Evolutionary conservation across 352 stramenopile genomes (phyloP).

Genomic region (Pythium sukuiense): DNA sequence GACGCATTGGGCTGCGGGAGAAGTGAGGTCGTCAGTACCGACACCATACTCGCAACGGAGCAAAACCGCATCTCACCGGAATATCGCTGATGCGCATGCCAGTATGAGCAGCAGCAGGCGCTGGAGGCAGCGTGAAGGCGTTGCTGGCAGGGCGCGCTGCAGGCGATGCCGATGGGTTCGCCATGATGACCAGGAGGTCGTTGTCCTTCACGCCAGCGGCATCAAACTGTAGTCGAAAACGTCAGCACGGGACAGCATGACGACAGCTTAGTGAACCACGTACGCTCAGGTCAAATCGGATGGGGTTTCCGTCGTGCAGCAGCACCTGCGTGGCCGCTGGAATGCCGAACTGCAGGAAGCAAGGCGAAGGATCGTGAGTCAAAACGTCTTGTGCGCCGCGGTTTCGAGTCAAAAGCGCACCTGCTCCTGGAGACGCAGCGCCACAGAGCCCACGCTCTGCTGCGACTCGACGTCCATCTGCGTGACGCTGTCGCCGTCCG

Average conservation of each 20-base stretch:
- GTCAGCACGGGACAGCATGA: not conserved
- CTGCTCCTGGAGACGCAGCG: conserved; percentile 51
- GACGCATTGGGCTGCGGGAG: conserved; percentile 49
- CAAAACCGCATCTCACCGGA: conserved; percentile 38
- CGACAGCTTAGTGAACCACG: not conserved
- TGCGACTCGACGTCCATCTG: conserved; percentile 55
- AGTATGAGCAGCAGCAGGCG: conserved; percentile 41
- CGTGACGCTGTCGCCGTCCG: conserved; percentile 53
- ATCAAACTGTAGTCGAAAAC: conserved; percentile 46
- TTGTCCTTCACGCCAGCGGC: conserved; percentile 66
- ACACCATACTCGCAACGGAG: not conserved
- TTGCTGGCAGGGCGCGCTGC: conserved; percentile 22
- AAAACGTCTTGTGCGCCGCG: not conserved
- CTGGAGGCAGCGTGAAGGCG: conserved; percentile 2
- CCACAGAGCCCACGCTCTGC: conserved; percentile 45
- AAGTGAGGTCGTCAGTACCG: not conserved
- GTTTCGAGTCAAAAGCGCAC: conserved; percentile 22
- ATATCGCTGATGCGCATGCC: conserved; percentile 83
- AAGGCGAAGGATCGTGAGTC: not conserved
- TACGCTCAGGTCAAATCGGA: conserved; percentile 60
- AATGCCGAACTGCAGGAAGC: conserved; percentile 61
- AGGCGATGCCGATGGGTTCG: conserved; percentile 26
- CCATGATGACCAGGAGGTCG: conserved; percentile 70
- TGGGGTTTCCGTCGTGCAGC: conserved; percentile 56
- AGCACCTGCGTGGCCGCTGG: conserved; percentile 52